A percentile compares a stretch with the other conserved stretches of the same genome.
Conservation (phyloP, 331 rosid species). For the Malus hybrid region DNA sequence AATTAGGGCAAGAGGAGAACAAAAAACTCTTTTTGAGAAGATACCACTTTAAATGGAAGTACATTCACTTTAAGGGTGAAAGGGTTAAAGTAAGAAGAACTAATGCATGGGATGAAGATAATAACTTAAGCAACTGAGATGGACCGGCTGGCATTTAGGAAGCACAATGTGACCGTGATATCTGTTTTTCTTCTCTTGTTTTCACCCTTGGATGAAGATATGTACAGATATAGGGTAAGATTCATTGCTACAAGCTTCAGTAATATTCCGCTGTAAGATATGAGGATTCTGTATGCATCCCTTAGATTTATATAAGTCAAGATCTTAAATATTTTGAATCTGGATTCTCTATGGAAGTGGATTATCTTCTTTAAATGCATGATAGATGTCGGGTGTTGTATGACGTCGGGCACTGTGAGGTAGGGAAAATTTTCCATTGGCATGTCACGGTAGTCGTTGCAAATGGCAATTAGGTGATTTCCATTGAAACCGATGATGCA, state of each 20-base stretch:
- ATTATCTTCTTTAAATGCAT: background rate
- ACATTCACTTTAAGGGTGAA: constrained; percentile 74
- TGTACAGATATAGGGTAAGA: background rate
- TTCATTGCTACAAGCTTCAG: background rate
- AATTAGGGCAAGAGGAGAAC: constrained; percentile 65
- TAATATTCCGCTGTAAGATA: background rate
- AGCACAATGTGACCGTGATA: background rate
- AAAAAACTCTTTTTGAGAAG: constrained; percentile 42
- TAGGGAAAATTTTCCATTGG: no score
- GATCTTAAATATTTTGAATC: background rate
- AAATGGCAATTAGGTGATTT: no score
- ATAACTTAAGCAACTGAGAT: constrained; percentile 18
- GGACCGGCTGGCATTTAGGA: background rate
- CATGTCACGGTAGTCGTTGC: no score
- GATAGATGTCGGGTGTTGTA: no score
- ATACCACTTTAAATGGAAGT: constrained; percentile 76
- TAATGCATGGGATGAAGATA: constrained; percentile 29
- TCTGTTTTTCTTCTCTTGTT: background rate
- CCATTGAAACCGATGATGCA: background rate
- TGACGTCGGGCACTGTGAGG: no score
- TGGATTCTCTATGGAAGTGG: background rate
- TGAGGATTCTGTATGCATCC: background rate
- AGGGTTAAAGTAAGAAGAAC: constrained; percentile 67
- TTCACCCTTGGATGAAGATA: background rate
- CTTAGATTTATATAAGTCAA: background rate